Conservation (phyloP, 78 protist genomes). For the Dictyostelium purpureum region DNA sequence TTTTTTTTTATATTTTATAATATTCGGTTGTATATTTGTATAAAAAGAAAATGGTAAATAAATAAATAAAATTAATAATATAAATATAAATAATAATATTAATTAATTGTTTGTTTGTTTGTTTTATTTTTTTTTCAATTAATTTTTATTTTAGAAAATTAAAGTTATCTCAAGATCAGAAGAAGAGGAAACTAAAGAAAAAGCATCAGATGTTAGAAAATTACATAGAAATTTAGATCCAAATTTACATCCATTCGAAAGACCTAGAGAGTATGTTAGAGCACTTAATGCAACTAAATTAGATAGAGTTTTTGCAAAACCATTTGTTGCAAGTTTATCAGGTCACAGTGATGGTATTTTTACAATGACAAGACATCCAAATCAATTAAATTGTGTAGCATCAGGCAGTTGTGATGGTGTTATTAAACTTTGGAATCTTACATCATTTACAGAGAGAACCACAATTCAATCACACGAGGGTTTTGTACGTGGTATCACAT, state of each 20-base stretch:
- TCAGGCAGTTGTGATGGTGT: constrained; percentile 69
- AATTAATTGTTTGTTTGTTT: too few species aligned
- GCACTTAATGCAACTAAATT: constrained; percentile 94
- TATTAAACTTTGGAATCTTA: constrained; percentile 57
- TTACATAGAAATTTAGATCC: constrained; percentile 91
- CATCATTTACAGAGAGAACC: constrained; percentile 34
- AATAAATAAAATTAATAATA: too few species aligned
- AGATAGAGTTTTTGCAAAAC: constrained; percentile 95
- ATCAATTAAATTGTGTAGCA: constrained; percentile 41
- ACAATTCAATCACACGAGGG: constrained; percentile 84
- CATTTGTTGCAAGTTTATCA: constrained; percentile 90
- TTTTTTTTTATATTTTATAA: too few species aligned
- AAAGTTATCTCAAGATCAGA: constrained; percentile 86
- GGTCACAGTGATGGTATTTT: constrained; percentile 78
- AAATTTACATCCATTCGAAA: constrained; percentile 93
- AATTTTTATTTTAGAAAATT: constrained; percentile 84
- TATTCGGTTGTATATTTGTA: too few species aligned
- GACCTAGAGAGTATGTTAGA: constrained; percentile 93
- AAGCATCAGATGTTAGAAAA: constrained; percentile 45
- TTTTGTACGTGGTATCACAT: constrained; percentile 88
- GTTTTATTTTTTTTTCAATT: too few species aligned
- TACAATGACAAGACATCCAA: constrained; percentile 58
- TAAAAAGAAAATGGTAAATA: too few species aligned
- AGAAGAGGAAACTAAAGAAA: constrained; percentile 67
- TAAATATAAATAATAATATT: too few species aligned